Percentiles rank a stretch among this genome's conserved stretches.
These are phyloP conservation scores for Termitomyces bulborhizus DNA, from an alignment of 768 basidiomycete genomes.

Conservation along the genomic window DNA sequence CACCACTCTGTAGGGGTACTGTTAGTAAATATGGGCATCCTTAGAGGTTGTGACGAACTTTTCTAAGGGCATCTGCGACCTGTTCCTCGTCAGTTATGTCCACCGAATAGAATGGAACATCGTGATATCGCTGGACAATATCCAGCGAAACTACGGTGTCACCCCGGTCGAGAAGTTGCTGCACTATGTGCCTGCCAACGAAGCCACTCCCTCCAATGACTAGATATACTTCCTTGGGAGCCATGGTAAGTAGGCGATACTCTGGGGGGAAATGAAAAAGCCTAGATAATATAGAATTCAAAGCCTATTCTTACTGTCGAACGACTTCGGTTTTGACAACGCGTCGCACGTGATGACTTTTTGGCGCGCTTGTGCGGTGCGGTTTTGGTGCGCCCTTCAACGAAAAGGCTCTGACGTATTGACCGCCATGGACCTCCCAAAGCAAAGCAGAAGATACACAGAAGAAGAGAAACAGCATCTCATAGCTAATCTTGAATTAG, in stretches of 20 bases:
- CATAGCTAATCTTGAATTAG: conserved; percentile 72
- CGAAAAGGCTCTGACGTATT: conserved; percentile 3
- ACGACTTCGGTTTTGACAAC: conserved; percentile 22
- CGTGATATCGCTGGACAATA: conserved; percentile 85
- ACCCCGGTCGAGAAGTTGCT: conserved; percentile 71
- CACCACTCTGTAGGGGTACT: conserved; percentile 47
- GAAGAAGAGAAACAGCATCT: conserved; percentile 72
- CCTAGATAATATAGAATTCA: background rate
- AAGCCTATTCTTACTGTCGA: conserved; percentile 6
- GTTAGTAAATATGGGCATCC: conserved; percentile 2
- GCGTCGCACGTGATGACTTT: conserved; percentile 34
- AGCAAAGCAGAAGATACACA: conserved; percentile 33
- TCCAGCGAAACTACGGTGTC: conserved; percentile 86
- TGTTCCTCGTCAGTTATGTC: conserved; percentile 79
- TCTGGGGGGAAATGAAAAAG: background rate
- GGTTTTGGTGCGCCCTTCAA: background rate
- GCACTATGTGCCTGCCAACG: conserved; percentile 86
- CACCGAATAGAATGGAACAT: conserved; percentile 82
- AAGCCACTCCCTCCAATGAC: conserved; percentile 96
- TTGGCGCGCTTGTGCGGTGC: conserved; percentile 16
- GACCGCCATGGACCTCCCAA: conserved; percentile 23
- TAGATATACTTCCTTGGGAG: conserved; percentile 62
- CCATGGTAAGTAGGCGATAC: conserved; percentile 5
- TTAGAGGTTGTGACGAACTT: conserved; percentile 38
- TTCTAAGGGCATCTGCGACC: conserved; percentile 65